phyloP scores from a whole-genome alignment of 805 yeast genomes.

The Barnettozyma siamensis region DNA sequence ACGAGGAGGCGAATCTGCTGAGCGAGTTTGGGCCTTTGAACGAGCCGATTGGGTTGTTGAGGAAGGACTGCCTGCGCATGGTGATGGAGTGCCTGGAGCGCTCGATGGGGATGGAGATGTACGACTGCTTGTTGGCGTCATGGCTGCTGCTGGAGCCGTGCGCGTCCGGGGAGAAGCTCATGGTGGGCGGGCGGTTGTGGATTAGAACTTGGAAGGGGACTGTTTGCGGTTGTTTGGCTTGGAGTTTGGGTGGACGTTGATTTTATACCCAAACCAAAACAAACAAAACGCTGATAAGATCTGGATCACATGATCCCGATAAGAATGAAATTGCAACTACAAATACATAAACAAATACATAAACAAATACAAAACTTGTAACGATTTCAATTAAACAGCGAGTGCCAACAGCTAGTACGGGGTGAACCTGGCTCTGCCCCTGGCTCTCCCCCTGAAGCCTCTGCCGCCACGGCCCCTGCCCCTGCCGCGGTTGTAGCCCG shows the following conservation, averaged over 20 bases:
- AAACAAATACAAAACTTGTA: no score
- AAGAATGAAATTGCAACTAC: background rate
- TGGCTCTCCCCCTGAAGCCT: slow-evolving; percentile 28
- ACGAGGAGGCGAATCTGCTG: slow-evolving; percentile 74
- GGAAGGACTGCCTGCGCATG: slow-evolving; percentile 32
- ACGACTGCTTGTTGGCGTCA: slow-evolving; percentile 3
- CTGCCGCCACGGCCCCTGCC: slow-evolving; percentile 44
- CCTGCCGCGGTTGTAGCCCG: slow-evolving; percentile 50
- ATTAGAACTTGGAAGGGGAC: no score
- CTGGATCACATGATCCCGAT: background rate
- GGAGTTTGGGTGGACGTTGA: no score
- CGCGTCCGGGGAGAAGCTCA: background rate
- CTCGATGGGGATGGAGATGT: slow-evolving; percentile 18
- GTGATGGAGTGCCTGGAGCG: slow-evolving; percentile 18
- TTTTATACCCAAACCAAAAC: background rate
- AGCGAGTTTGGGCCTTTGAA: slow-evolving; percentile 63
- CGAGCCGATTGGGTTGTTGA: slow-evolving; percentile 48
- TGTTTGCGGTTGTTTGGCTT: no score
- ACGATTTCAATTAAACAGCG: no score
- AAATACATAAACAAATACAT: no score
- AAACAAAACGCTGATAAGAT: background rate
- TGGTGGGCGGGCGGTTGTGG: no score
- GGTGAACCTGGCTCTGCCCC: slow-evolving; percentile 38
- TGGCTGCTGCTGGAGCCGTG: slow-evolving; percentile 3
- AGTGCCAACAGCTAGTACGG: slow-evolving; percentile 32